phyloP scores from a whole-genome alignment of 768 basidiomycete species.

The Leccinellum luteum region DNA sequence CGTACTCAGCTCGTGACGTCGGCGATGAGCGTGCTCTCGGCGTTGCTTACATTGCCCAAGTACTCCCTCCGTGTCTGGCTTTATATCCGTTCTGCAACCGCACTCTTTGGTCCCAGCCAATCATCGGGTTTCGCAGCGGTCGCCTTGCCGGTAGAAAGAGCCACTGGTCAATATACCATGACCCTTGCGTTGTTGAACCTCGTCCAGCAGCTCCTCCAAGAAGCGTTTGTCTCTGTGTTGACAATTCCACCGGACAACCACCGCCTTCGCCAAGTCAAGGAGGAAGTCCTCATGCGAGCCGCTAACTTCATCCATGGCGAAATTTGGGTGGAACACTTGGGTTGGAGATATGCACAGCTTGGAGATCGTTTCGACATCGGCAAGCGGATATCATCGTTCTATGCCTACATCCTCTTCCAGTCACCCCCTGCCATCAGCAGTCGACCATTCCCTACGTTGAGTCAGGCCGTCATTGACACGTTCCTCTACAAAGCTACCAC shows the following conservation, averaged over 20 bases:
- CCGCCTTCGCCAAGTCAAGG: slow-evolving; percentile 70
- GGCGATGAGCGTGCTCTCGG: slow-evolving; percentile 77
- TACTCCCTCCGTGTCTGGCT: slow-evolving; percentile 88
- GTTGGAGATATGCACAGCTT: slow-evolving; percentile 83
- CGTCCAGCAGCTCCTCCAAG: slow-evolving; percentile 70
- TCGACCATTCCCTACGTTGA: slow-evolving; percentile 58
- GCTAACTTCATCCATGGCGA: slow-evolving; percentile 78
- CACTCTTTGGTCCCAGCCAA: slow-evolving; percentile 69
- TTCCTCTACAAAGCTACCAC: slow-evolving; percentile 74
- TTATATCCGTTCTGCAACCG: slow-evolving; percentile 75
- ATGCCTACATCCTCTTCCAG: slow-evolving; percentile 62
- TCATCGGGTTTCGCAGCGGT: slow-evolving; percentile 55
- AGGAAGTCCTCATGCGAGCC: slow-evolving; percentile 79
- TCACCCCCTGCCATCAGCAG: slow-evolving; percentile 52
- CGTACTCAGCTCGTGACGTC: slow-evolving; percentile 70
- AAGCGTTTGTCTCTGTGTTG: slow-evolving; percentile 57
- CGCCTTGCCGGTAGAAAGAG: slow-evolving; percentile 67
- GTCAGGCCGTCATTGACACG: slow-evolving; percentile 64
- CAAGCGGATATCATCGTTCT: slow-evolving; percentile 61
- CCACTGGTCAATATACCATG: slow-evolving; percentile 76
- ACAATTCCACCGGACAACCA: slow-evolving; percentile 51
- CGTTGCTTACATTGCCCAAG: slow-evolving; percentile 67
- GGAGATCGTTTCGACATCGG: slow-evolving; percentile 86
- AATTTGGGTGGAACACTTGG: slow-evolving; percentile 82
- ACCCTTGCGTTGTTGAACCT: slow-evolving; percentile 77